Base-by-base conservation (phyloP, 2,329 filamentous ascomycete species). In the Diplodia seriata region DNA sequence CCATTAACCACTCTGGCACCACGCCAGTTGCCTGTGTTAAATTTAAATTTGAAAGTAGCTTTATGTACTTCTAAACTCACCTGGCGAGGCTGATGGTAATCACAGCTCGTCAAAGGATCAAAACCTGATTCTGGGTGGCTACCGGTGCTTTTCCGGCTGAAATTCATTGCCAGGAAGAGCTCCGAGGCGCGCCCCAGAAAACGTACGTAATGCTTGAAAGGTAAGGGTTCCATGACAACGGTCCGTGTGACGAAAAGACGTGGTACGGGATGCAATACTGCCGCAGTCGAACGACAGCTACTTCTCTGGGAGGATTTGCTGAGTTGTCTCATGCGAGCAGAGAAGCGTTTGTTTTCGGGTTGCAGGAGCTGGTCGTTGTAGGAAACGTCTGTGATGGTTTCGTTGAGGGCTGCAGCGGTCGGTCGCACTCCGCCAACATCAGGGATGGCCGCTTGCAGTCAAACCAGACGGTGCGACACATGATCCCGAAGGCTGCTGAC, bases 401-500 rank as follows among this genome's bases (percentile, higher is more conserved):
- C 31, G 31, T 47, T 47, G 40, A 47, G 18, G 43, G 18, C n/a
- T 47, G 43, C 43, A 47, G 43, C 18, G n/a, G 43, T 20, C 43
- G 43, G 43, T 47, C 43, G 43, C 43, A 47, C n/a, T n/a, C 43
- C 20, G 40, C 15, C 31, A 8, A 43, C 5, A 7, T 43, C 31
- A 18, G 23, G 40, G 18, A 43, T 18, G 38, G 38, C 38, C 18
- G 12, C 15, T 15, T 4, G 15, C 38, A 47, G n/a, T 47, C 4
- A 7, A 47, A 33, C n/a, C 31, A 49, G 38, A 50, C 57, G 57
- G 23, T 29, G 20, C 26, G 9, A 31, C 57, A 33, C 59, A n/a
- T 51, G 31, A 63, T 38, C 43, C 47, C 50, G 59, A 47, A 4
- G 47, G 43, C 59, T 26, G 43, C 59, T 36, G 43, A 38, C 59